Evolutionary conservation across 306 rosid genomes (phyloP).

Genomic region (Castanospermum australe): DNA sequence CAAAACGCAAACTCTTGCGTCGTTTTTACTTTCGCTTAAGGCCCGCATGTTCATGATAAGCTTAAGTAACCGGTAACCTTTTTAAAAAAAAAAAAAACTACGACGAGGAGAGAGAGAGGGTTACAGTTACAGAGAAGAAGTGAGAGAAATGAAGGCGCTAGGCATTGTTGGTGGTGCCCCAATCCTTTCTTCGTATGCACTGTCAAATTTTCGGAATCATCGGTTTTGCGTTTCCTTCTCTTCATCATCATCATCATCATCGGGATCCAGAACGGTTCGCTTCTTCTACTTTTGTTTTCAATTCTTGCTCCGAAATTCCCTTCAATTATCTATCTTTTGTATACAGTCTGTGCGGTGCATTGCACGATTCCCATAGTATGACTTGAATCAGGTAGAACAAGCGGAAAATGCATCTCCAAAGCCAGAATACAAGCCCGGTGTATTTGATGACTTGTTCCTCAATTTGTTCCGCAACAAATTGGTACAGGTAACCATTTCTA

Average conservation of each 20-base stretch:
- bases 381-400: conserved; percentile 41
- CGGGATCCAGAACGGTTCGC: conserved; percentile 50
- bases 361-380: not conserved
- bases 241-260: conserved; percentile 14
- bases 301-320: not conserved
- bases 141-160: conserved; percentile 52
- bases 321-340: not conserved
- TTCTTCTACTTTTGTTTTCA: not conserved
- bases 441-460: conserved; percentile 73
- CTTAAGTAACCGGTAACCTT: too few relatives aligned
- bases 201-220: conserved; percentile 16
- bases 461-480: conserved; percentile 73
- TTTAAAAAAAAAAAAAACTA: not conserved
- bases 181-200: not conserved
- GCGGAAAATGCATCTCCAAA: conserved; percentile 32
- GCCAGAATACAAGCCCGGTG: conserved; percentile 53
- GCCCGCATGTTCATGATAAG: not conserved
- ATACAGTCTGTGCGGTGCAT: not conserved
- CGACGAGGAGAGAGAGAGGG: not conserved
- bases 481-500: conserved; percentile 51
- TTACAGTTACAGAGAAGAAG: not conserved
- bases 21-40: not conserved
- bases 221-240: conserved; percentile 37
- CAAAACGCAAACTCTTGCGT: not conserved
- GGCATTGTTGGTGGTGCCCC: conserved; percentile 39